A percentile compares a stretch with the other conserved stretches of the same genome.
Conservation (phyloP, 2,329 filamentous ascomycete genomes). For the Myriosclerotinia duriaeana region DNA sequence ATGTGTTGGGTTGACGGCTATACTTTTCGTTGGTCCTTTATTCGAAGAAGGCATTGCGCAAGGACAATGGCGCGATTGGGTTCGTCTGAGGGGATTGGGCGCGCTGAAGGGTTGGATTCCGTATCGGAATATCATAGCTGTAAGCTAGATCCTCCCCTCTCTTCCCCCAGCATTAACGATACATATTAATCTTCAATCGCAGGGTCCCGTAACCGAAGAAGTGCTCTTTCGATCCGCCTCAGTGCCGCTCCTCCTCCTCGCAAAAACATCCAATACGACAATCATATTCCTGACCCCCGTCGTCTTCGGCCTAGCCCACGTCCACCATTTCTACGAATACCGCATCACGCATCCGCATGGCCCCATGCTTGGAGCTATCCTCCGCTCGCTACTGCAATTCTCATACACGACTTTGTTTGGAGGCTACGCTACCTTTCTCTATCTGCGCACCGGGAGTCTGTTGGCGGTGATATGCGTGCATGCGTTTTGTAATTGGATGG, state of each 20-base stretch:
- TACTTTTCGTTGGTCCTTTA: conserved; percentile 81
- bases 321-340: conserved; percentile 97
- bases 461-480: conserved; percentile 75
- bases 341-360: conserved; percentile 74
- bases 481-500: conserved; percentile 89
- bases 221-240: conserved; percentile 87
- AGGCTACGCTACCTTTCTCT: conserved; percentile 88
- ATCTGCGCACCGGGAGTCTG: conserved; percentile 79
- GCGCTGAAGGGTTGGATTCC: conserved; percentile 72
- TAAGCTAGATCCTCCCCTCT: conserved; percentile 47
- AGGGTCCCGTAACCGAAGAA: conserved; percentile 88
- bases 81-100: conserved; percentile 54
- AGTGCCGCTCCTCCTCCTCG: conserved; percentile 76
- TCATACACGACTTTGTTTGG: conserved; percentile 90
- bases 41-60: conserved; percentile 78
- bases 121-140: conserved; percentile 84
- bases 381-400: conserved; percentile 80
- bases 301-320: conserved; percentile 88
- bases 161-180: no score
- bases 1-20: conserved; percentile 67
- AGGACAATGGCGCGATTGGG: conserved; percentile 65
- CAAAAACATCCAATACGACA: conserved; percentile 49
- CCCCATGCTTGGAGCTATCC: conserved; percentile 59
- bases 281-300: conserved; percentile 82
- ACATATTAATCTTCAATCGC: neutral